Conservation (phyloP, 345 rosid genomes). For the Heritiera fomes region DNA sequence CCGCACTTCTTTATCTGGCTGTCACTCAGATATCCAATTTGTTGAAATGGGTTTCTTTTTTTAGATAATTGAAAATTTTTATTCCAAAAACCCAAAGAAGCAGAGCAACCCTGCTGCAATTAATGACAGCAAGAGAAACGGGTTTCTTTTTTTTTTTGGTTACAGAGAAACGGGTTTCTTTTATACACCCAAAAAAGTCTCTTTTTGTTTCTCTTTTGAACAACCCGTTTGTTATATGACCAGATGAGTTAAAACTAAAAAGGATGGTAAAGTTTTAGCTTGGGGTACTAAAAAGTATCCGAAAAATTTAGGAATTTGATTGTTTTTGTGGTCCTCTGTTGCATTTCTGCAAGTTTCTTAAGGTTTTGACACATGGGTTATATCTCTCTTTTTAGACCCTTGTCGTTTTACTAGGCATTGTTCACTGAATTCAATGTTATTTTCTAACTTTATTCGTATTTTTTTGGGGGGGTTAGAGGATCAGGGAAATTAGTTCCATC, state of each 20-base stretch:
- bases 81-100: neutral
- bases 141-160: neutral
- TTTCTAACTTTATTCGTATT: slow-evolving; percentile 9
- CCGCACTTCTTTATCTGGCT: neutral
- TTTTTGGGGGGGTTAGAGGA: slow-evolving; percentile 31
- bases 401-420: neutral
- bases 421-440: neutral
- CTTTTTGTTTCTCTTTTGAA: neutral
- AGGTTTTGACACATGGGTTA: slow-evolving; percentile 15
- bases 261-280: neutral
- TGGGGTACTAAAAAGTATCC: neutral
- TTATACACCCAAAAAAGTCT: neutral
- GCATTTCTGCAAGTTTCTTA: slow-evolving; percentile 5
- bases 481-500: slow-evolving; percentile 24
- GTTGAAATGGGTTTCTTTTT: neutral
- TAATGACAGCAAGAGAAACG: neutral
- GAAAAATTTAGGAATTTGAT: neutral
- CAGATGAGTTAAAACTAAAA: neutral
- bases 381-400: neutral
- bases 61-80: neutral
- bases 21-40: neutral
- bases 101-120: neutral
- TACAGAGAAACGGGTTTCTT: neutral
- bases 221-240: neutral
- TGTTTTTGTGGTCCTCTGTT: slow-evolving; percentile 1